These are phyloP conservation scores for Candida hungchunana DNA, from an alignment of 805 yeast genomes.

Conservation along the genomic window DNA sequence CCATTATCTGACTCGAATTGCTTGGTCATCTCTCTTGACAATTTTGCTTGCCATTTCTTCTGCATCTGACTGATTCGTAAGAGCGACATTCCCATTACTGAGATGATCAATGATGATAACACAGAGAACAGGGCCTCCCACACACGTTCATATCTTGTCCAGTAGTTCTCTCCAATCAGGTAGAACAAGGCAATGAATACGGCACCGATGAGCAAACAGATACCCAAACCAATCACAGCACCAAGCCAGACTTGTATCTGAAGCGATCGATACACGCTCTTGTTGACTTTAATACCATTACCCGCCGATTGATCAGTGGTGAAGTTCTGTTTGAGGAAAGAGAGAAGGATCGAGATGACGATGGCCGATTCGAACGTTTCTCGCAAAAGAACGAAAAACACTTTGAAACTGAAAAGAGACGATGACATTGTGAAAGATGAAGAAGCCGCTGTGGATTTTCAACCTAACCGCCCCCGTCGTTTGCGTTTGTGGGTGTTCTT, in stretches of 20 bases:
- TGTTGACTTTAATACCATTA: constrained; percentile 26
- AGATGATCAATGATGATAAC: constrained; percentile 72
- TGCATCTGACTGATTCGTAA: constrained; percentile 78
- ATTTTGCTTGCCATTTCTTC: constrained; percentile 72
- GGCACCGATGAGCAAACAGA: constrained; percentile 72
- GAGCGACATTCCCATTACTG: constrained; percentile 83
- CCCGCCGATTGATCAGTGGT: constrained; percentile 29
- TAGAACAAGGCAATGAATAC: constrained; percentile 71
- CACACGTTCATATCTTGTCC: constrained; percentile 82
- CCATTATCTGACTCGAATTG: constrained; percentile 19
- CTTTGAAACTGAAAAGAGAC: constrained; percentile 38
- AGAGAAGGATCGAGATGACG: constrained; percentile 84
- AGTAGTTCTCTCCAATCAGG: constrained; percentile 73
- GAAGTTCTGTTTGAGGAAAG: constrained; percentile 87
- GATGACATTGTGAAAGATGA: constrained; percentile 1
- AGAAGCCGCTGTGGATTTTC: too few relatives aligned
- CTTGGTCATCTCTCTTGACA: constrained; percentile 57
- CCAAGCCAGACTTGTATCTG: constrained; percentile 81
- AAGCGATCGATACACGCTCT: constrained; percentile 37
- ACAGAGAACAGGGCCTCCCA: constrained; percentile 89
- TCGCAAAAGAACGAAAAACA: constrained; percentile 87
- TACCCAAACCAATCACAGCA: constrained; percentile 62
- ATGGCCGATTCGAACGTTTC: constrained; percentile 91
- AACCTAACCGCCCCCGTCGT: too few relatives aligned
- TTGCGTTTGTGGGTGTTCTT: too few relatives aligned